Evolutionary conservation across 1,284 basidiomycete genomes (phyloP), one percentile per base, ranked within the genome.

Genomic region (Gomphus bonarii): DNA sequence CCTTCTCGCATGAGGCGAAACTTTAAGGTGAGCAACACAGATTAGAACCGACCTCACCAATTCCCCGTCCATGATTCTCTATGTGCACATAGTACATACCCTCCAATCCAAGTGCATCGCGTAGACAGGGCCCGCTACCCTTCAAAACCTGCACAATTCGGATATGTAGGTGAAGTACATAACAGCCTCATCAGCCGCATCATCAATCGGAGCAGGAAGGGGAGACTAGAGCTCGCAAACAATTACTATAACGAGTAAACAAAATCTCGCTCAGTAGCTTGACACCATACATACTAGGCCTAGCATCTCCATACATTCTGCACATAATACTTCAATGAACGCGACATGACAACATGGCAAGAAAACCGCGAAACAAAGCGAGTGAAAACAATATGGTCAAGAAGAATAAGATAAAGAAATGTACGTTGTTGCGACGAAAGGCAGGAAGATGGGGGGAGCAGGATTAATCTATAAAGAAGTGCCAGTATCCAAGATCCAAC

Each of bases 391-490:
- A 51, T 51, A 51, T 51, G 50, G n/a, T 36, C 50, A 51, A 35
- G 50, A 51, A 51, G 22, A 22, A 51, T 51, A 51, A 51, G 28
- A 51, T 51, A 51, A 36, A 11, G 33, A 20, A 40, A 38, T 35
- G 36, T 51, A 38, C 50, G 31, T 31, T 44, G 50, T 35, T 38
- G 33, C 11, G 18, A n/a, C 46, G 25, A 33, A 48, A 10, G 42
- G 42, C 9, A 11, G n/a, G 42, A 20, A n/a, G 42, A 42, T 7
- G 42, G 28, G 33, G 14, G 22, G 16, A 22, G 48, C 12, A 50
- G n/a, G 33, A 31, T 50, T 50, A 50, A 11, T 50, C 48, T 50
- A 50, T 50, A 50, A 50, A 50, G 16, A 50, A 31, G 48, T 14
- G 7, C 40, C 35, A 40, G 16, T 22, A 38, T 38, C 35, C 36